Base-by-base conservation (phyloP, 805 yeast genomes). In the Candida krabiensis region DNA sequence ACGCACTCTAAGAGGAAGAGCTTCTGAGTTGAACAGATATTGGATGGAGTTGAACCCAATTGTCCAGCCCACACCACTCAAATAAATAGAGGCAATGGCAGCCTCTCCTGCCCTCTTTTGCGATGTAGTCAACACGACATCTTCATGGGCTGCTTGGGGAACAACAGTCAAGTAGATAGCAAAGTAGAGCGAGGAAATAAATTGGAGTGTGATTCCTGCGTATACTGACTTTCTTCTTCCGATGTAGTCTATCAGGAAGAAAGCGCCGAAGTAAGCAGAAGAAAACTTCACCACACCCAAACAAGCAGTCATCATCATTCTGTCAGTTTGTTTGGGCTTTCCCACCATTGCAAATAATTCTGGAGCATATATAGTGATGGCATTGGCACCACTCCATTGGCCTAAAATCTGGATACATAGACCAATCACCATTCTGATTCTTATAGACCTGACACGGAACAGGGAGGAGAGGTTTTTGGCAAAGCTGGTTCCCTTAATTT, bases 371-470 rank as follows among this genome's bases (percentile, higher is more conserved):
- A 76, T 73, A 3, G 82, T 77, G 30, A 78, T 60, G 6, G 80
- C 69, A 46, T 70, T 71, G 5, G 80, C 76, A 35, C 80, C 80
- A n/a, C 77, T 69, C 81, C 81, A 77, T 58, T 77, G 81, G 25
- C 73, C 73, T 27, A 77, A 60, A 11, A 75, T 28, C 55, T 75
- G 82, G 21, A 70, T 63, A 38, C 55, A 42, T 24, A 66, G 39
- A 30, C 76, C 71, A 26, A 76, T 45, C 6, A 60, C 47, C 32
- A 77, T 63, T 56, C 81, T 64, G 57, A 71, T 71, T 38, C 72
- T 57, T 38, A 72, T 61, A 5, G 77, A 69, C 37, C 54, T 61
- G 25, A 62, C 64, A 5, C 51, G 19, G 25, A 70, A 38, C 19
- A 71, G 53, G 28, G 69, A 73, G 44, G 57, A 66, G n/a, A 59